Conservation (phyloP, 805 yeast genomes). For the Yarrowia sp. region DNA sequence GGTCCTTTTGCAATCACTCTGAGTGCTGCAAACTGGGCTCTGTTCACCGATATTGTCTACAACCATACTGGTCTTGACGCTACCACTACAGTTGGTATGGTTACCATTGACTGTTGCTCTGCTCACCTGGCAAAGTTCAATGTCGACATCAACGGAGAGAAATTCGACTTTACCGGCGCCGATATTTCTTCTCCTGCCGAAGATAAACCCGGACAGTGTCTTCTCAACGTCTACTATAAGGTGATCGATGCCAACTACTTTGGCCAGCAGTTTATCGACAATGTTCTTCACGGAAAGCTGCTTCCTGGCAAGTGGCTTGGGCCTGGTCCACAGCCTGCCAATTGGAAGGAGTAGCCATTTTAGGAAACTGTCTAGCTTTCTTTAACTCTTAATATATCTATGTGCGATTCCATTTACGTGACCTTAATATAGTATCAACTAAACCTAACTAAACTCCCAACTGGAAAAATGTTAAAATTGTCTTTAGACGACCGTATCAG, state of each 20-base stretch:
- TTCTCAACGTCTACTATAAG: not conserved
- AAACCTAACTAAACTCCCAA: too few species aligned
- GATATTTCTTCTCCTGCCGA: not conserved
- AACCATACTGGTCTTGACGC: not conserved
- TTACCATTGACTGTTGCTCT: not conserved
- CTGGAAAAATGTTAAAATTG: too few species aligned
- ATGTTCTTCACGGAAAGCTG: not conserved
- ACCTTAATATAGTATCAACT: too few species aligned
- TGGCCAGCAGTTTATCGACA: not conserved
- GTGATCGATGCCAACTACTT: not conserved
- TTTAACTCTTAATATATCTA: too few species aligned
- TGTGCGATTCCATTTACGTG: too few species aligned
- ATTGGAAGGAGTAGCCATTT: not conserved
- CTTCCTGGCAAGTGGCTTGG: not conserved
- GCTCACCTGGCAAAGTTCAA: not conserved
- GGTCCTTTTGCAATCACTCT: not conserved
- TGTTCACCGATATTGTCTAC: not conserved
- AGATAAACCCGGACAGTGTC: not conserved
- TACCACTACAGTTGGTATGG: not conserved
- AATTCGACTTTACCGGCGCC: not conserved
- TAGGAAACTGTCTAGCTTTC: too few species aligned
- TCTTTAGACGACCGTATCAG: too few species aligned
- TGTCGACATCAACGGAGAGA: not conserved
- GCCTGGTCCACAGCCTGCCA: not conserved
- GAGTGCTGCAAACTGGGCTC: not conserved